phyloP scores from a whole-genome alignment of 192 early-diverging fungal genomes.

The Gaertneriomyces sp. region DNA sequence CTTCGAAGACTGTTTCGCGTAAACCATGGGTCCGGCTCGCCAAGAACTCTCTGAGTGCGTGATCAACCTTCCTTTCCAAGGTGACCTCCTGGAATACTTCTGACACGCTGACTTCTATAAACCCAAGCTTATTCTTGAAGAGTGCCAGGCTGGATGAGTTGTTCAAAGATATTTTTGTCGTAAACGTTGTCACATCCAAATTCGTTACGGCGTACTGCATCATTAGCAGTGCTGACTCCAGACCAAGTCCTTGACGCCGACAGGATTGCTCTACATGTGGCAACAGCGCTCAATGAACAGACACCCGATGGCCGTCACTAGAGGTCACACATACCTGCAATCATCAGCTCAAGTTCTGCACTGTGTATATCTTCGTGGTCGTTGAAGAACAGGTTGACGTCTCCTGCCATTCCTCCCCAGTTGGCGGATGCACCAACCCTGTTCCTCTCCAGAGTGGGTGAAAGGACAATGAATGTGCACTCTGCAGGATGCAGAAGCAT shows the following conservation, averaged over 20 bases:
- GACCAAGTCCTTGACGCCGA: constrained; percentile 50
- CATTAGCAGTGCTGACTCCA: constrained; percentile 58
- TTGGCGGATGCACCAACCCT: constrained; percentile 22
- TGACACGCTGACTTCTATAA: constrained; percentile 46
- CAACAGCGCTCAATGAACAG: constrained; percentile 4
- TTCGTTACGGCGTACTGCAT: constrained; percentile 56
- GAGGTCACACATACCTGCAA: constrained; percentile 64
- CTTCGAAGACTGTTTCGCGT: too few relatives aligned
- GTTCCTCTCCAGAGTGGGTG: constrained; percentile 13
- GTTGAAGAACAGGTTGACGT: constrained; percentile 93
- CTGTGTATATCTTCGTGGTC: constrained; percentile 62
- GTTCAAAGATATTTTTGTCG: constrained; percentile 61
- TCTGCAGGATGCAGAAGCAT: constrained; percentile 13
- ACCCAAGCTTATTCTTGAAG: constrained; percentile 59
- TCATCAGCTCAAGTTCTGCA: constrained; percentile 93
- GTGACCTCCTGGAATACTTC: constrained; percentile 69
- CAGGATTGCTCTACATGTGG: constrained; percentile 22
- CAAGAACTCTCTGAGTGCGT: background rate
- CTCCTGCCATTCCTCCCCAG: constrained; percentile 77
- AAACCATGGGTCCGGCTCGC: background rate
- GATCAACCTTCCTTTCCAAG: constrained; percentile 39
- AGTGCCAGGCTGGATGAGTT: constrained; percentile 60
- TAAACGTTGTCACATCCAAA: constrained; percentile 52
- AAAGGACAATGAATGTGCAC: constrained; percentile 41
- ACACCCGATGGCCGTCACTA: background rate